A percentile compares a stretch with the other conserved stretches of the same genome.
These are phyloP conservation scores for Tricholoma furcatifolium DNA, from an alignment of 768 basidiomycete genomes.

Conservation along the genomic window DNA sequence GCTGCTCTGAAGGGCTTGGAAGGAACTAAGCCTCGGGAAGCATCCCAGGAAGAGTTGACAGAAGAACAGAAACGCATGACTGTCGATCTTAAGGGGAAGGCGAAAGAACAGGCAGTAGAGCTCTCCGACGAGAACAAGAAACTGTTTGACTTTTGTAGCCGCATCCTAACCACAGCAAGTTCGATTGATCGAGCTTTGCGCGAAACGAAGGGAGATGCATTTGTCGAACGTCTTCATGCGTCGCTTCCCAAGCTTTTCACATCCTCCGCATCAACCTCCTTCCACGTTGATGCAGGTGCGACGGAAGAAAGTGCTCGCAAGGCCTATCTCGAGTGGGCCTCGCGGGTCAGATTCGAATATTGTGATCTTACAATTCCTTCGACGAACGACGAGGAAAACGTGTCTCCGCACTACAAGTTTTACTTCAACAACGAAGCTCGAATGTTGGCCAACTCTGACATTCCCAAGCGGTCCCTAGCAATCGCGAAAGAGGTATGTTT, in stretches of 20 bases:
- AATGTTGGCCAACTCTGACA: constrained; percentile 80
- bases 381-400: constrained; percentile 41
- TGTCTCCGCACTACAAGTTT: constrained; percentile 75
- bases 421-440: constrained; percentile 81
- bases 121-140: constrained; percentile 75
- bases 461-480: constrained; percentile 88
- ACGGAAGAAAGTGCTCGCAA: constrained; percentile 69
- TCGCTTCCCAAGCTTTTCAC: constrained; percentile 73
- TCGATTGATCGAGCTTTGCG: constrained; percentile 86
- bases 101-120: constrained; percentile 47
- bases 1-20: constrained; percentile 89
- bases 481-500: constrained; percentile 86
- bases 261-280: constrained; percentile 39
- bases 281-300: constrained; percentile 47
- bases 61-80: constrained; percentile 92
- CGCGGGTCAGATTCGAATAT: constrained; percentile 81
- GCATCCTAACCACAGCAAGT: constrained; percentile 78
- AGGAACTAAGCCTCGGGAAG: constrained; percentile 51
- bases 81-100: constrained; percentile 61
- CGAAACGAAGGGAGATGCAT: constrained; percentile 87
- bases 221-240: constrained; percentile 74
- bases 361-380: constrained; percentile 72
- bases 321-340: constrained; percentile 85
- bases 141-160: constrained; percentile 78
- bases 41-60: constrained; percentile 64